phyloP scores from a whole-genome alignment of 2,329 filamentous ascomycete species.

The Ophiostoma australiae region DNA sequence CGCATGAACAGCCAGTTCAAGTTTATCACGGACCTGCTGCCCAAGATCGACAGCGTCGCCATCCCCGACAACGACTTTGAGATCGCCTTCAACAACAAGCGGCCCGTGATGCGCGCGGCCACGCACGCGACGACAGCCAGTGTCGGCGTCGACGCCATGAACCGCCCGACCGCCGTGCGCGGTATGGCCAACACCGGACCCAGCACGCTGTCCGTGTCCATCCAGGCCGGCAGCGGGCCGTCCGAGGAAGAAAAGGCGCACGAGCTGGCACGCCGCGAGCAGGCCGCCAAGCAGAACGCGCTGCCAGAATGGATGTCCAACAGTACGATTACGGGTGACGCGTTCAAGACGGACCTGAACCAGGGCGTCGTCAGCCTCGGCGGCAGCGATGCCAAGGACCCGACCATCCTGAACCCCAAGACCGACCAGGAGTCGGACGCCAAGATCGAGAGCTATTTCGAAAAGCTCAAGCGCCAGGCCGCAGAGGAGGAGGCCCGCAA shows the following conservation, averaged over 20 bases:
- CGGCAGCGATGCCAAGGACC: slow-evolving; percentile 47
- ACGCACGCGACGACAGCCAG: slow-evolving; percentile 61
- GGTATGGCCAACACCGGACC: slow-evolving; percentile 62
- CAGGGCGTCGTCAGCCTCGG: slow-evolving; percentile 31
- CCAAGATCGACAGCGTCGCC: slow-evolving; percentile 67
- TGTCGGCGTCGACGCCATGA: slow-evolving; percentile 51
- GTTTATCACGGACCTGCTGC: slow-evolving; percentile 70
- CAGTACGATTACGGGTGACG: slow-evolving; percentile 61
- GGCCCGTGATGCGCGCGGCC: slow-evolving; percentile 61
- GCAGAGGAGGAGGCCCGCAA: slow-evolving; percentile 47
- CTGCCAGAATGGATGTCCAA: slow-evolving; percentile 67
- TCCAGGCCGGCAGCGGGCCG: slow-evolving; percentile 61
- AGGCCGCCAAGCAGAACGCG: slow-evolving; percentile 62
- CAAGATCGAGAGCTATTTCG: slow-evolving; percentile 63
- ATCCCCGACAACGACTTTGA: slow-evolving; percentile 74
- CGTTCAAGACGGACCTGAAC: slow-evolving; percentile 45
- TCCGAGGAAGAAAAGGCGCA: slow-evolving; percentile 62
- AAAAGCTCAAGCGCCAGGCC: slow-evolving; percentile 57
- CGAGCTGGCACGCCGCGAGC: slow-evolving; percentile 60
- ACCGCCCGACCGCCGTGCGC: slow-evolving; percentile 62
- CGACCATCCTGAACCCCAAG: slow-evolving; percentile 33
- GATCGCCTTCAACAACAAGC: slow-evolving; percentile 57
- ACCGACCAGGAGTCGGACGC: slow-evolving; percentile 50
- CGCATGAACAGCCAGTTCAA: slow-evolving; percentile 74
- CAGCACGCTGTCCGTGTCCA: slow-evolving; percentile 64